Evolutionary conservation across 306 rosid species (phyloP), one percentile per base, ranked within the genome.

Genomic region (Lathyrus sativus): DNA sequence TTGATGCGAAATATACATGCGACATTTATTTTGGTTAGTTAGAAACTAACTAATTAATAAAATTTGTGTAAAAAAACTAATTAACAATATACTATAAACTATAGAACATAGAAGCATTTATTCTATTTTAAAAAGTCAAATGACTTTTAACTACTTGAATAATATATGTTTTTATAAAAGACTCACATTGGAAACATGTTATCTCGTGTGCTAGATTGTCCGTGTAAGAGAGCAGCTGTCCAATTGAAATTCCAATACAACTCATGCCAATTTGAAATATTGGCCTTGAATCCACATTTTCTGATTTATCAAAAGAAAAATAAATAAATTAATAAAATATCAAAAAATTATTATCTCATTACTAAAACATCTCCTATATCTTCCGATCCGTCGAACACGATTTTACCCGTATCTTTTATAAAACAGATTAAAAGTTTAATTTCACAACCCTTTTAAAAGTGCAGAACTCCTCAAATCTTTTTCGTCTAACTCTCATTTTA

Each of bases 251-350:
- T 69, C 85, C 87, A 24, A 87, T 74, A 67, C 91, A 87, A 70
- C 96, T 91, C 95, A 89, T 82, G 68, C 98, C 96, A 35, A 87
- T 72, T 57, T 84, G 81, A 60, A 84, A 74, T 43, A 13, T 45
- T 11, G 68, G 74, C 60, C 83, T 82, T 63, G 79, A 74, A 64
- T 83, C 92, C 67, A 44, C 46, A 78, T 56, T 62, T 44, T 85
- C 90, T 65, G 55, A 53, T 59, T 70, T 71, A 49, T 72, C 77
- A 62, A 26, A 83, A 60, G 35, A 31, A 50, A 22, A 51, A 14
- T 0, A 53, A 26, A 18, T 3, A n/a, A n/a, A 13, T 22, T 35
- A 14, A 15, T 53, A 4, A 33, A n/a, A 35, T 44, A 9, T 9
- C 6, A 15, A 2, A 60, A 60, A 41, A 10, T 12, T 41, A 41